These are phyloP conservation scores for Xylaria sp. DNA, from an alignment of 2,329 filamentous ascomycete species.

Conservation along the genomic window DNA sequence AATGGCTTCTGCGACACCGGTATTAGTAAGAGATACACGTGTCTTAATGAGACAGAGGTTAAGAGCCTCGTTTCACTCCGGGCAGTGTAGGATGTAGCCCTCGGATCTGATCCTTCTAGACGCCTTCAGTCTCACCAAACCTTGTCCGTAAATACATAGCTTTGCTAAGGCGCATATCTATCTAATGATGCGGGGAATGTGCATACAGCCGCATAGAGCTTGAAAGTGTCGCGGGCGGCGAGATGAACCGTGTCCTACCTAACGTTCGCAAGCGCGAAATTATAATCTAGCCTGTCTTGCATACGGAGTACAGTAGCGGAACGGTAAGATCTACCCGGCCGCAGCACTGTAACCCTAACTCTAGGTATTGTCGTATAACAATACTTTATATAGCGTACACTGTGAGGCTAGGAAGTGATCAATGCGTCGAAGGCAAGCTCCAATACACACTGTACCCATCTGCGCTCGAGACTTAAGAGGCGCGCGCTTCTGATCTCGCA, in stretches of 20 bases:
- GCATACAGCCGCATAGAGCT: neutral
- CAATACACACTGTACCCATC: conserved; percentile 15
- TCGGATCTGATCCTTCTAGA: neutral
- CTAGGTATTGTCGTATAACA: neutral
- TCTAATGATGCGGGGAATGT: too few relatives aligned
- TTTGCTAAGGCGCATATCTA: too few relatives aligned
- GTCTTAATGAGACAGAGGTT: neutral
- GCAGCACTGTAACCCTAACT: too few relatives aligned
- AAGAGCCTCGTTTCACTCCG: conserved; percentile 17
- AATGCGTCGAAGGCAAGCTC: neutral
- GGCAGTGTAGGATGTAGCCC: neutral
- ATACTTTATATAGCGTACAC: neutral
- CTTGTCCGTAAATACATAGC: too few relatives aligned
- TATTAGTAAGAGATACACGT: conserved; percentile 4
- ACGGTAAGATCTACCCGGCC: conserved; percentile 24
- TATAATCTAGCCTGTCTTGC: too few relatives aligned
- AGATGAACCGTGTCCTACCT: conserved; percentile 22
- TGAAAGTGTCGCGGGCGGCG: conserved; percentile 10
- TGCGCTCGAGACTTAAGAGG: conserved; percentile 9
- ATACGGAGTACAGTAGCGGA: too few relatives aligned
- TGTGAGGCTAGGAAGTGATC: conserved; percentile 5
- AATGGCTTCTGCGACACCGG: neutral
- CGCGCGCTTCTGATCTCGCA: conserved; percentile 5
- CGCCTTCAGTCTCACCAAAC: neutral
- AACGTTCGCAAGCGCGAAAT: neutral